phyloP scores from a whole-genome alignment of 768 basidiomycete genomes.

The Hemileccinum rubropunctum region DNA sequence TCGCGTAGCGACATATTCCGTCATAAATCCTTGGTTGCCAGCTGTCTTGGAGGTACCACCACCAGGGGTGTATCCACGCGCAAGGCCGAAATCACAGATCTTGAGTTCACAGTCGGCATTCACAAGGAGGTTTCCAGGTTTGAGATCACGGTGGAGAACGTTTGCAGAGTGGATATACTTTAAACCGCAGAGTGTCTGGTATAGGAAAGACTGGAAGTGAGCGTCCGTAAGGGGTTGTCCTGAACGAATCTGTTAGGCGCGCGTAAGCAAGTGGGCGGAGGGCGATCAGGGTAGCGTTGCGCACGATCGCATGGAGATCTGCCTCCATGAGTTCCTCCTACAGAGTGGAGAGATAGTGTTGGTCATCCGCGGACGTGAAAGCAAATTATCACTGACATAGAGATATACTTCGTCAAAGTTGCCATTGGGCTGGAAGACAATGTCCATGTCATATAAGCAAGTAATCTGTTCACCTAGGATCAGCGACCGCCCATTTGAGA shows the following conservation, averaged over 20 bases:
- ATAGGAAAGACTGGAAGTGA: slow-evolving; percentile 94
- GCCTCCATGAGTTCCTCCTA: slow-evolving; percentile 99
- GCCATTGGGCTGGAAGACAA: slow-evolving; percentile 87
- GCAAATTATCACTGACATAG: slow-evolving; percentile 52
- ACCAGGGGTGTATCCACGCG: slow-evolving; percentile 88
- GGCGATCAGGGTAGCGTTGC: slow-evolving; percentile 18
- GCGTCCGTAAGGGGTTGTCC: slow-evolving; percentile 87
- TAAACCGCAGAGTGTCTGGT: slow-evolving; percentile 96
- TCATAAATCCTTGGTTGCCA: slow-evolving; percentile 95
- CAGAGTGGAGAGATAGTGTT: slow-evolving; percentile 2
- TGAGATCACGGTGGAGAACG: slow-evolving; percentile 94
- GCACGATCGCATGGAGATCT: slow-evolving; percentile 96
- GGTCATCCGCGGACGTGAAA: slow-evolving; percentile 1
- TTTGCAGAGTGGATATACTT: slow-evolving; percentile 99
- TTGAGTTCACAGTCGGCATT: slow-evolving; percentile 98
- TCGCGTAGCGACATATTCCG: slow-evolving; percentile 97
- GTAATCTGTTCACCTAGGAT: slow-evolving; percentile 63
- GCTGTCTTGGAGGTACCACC: slow-evolving; percentile 69
- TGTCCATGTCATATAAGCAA: slow-evolving; percentile 97
- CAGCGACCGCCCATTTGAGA: neutral
- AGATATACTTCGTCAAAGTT: slow-evolving; percentile 97
- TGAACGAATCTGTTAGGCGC: slow-evolving; percentile 62
- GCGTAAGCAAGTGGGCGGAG: slow-evolving; percentile 1
- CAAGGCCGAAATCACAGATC: slow-evolving; percentile 98
- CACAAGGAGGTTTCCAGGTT: slow-evolving; percentile 92